phyloP scores from a whole-genome alignment of 2,329 filamentous ascomycete species.

The Colletotrichum tamarilloi region DNA sequence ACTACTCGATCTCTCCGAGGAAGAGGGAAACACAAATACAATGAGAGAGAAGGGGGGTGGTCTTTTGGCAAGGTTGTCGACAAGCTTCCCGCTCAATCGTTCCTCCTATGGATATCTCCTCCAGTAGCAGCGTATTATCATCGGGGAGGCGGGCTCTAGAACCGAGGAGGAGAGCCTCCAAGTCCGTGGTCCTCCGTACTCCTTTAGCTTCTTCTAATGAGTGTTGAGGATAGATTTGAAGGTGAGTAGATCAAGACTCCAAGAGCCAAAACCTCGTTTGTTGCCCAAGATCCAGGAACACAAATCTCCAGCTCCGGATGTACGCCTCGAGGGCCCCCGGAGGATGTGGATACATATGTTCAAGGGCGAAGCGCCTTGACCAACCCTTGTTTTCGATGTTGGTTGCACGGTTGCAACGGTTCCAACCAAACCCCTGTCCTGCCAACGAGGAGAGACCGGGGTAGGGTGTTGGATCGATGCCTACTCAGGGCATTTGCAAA shows the following conservation, averaged over 20 bases:
- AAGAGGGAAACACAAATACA: not conserved
- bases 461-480: not conserved
- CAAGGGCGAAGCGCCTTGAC: not conserved
- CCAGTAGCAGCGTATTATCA: not conserved
- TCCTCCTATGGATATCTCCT: not conserved
- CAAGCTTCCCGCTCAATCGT: not conserved
- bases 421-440: not conserved
- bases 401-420: not conserved
- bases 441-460: not conserved
- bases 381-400: conserved; percentile 4
- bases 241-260: not conserved
- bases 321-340: not conserved
- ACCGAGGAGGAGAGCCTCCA: not conserved
- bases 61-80: not conserved
- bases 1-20: not conserved
- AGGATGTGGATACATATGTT: not conserved
- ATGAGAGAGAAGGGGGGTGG: not conserved
- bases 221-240: not conserved
- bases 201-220: not conserved
- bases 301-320: not conserved
- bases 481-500: not conserved
- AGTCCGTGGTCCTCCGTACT: too few relatives aligned
- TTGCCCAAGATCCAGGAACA: not conserved
- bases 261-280: not conserved
- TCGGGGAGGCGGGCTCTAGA: not conserved